Evolutionary conservation across 2,329 filamentous ascomycete genomes (phyloP).

Genomic region (Thelonectria discophora): DNA sequence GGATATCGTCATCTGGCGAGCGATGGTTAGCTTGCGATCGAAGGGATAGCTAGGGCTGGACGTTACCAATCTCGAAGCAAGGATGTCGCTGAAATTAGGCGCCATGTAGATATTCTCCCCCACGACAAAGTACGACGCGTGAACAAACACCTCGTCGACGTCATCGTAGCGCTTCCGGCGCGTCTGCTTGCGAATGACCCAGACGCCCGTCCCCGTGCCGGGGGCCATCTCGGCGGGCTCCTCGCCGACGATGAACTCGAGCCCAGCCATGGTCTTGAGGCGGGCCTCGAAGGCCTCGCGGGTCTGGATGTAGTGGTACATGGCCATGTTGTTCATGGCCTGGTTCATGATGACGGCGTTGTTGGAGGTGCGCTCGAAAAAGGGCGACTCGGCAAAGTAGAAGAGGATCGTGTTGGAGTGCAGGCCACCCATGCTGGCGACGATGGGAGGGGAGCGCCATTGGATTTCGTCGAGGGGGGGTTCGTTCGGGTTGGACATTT

Average conservation of each 20-base stretch:
- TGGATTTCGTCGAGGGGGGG: constrained; percentile 72
- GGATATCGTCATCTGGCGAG: constrained; percentile 61
- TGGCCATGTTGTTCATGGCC: constrained; percentile 67
- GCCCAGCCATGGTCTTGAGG: constrained; percentile 70
- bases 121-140: constrained; percentile 70
- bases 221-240: constrained; percentile 70
- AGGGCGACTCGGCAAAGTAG: constrained; percentile 74
- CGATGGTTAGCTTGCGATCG: constrained; percentile 19
- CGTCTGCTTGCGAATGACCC: constrained; percentile 75
- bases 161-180: constrained; percentile 64
- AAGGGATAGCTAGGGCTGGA: neutral
- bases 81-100: constrained; percentile 66
- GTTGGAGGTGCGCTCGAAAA: constrained; percentile 74
- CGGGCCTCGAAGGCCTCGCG: constrained; percentile 71
- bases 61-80: constrained; percentile 65
- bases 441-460: constrained; percentile 65
- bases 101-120: constrained; percentile 75
- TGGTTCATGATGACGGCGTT: constrained; percentile 71
- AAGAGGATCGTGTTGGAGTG: constrained; percentile 72
- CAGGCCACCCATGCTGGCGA: constrained; percentile 64
- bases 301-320: constrained; percentile 66
- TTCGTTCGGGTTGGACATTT: constrained; percentile 58
- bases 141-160: constrained; percentile 68
- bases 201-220: constrained; percentile 73
- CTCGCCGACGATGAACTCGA: constrained; percentile 73